These are phyloP conservation scores for Calonectria naviculata DNA, from an alignment of 2,329 filamentous ascomycete species.

Conservation along the genomic window DNA sequence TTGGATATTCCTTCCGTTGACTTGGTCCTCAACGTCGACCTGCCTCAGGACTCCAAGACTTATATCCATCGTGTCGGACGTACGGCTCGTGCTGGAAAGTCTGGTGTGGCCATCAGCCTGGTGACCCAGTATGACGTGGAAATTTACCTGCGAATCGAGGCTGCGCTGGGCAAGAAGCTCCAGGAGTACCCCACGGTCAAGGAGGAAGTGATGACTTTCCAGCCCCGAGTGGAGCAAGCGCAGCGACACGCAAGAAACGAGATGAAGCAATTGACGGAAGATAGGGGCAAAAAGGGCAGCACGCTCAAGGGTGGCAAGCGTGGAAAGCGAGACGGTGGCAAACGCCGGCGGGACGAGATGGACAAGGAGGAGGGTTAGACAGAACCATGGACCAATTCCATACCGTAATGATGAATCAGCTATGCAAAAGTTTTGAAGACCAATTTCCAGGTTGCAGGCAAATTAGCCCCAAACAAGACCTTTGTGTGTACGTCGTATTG, in stretches of 20 bases:
- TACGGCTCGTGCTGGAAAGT: constrained; percentile 88
- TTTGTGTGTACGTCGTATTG: neutral
- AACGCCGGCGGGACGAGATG: constrained; percentile 69
- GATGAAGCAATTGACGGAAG: constrained; percentile 84
- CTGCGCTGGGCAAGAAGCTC: constrained; percentile 82
- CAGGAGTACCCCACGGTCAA: constrained; percentile 76
- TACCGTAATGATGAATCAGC: constrained; percentile 6
- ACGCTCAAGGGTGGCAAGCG: constrained; percentile 52
- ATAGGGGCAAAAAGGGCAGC: constrained; percentile 67
- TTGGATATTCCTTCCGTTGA: constrained; percentile 95
- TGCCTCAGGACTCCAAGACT: constrained; percentile 87
- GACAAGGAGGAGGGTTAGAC: constrained; percentile 77
- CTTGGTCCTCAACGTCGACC: constrained; percentile 85
- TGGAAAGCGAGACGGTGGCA: constrained; percentile 57
- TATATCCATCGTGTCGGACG: constrained; percentile 92
- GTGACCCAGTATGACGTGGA: constrained; percentile 91
- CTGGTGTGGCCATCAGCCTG: constrained; percentile 82
- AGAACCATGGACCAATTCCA: neutral
- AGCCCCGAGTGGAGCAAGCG: constrained; percentile 82
- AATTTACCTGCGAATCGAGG: constrained; percentile 84
- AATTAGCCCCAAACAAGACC: no score
- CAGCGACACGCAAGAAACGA: constrained; percentile 82
- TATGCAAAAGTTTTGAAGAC: neutral
- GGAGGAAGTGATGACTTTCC: constrained; percentile 88
- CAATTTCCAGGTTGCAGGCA: neutral